Percentiles rank a stretch among this genome's conserved stretches.
Evolutionary conservation across 345 rosid genomes (phyloP).

Genomic region (Geranium rotundifolium): DNA sequence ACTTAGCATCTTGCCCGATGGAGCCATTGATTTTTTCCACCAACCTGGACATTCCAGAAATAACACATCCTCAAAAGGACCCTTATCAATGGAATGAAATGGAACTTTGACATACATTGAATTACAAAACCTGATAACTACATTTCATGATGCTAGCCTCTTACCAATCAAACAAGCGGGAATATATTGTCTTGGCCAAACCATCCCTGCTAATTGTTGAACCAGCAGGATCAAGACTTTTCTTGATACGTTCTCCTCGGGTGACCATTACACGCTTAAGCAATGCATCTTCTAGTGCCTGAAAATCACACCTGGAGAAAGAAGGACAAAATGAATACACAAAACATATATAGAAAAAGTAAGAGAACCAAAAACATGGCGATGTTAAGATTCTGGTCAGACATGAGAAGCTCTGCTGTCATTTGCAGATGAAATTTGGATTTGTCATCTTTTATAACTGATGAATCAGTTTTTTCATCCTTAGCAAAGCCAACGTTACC

Average conservation of each 20-base stretch:
- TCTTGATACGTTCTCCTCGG: constrained; percentile 74
- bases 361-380: constrained; percentile 7
- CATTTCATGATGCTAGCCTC: neutral
- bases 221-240: constrained; percentile 62
- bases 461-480: constrained; percentile 60
- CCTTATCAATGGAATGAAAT: neutral
- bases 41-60: constrained; percentile 44
- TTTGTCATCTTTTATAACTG: constrained; percentile 46
- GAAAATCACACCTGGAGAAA: constrained; percentile 58
- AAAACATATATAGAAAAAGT: constrained; percentile 6
- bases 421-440: constrained; percentile 67
- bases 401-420: constrained; percentile 79
- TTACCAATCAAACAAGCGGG: constrained; percentile 82
- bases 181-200: constrained; percentile 82
- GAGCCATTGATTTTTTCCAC: constrained; percentile 64
- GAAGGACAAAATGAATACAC: constrained; percentile 4
- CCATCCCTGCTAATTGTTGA: constrained; percentile 83
- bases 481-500: constrained; percentile 65
- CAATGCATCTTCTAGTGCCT: constrained; percentile 57
- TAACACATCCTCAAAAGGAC: constrained; percentile 4
- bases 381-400: constrained; percentile 6
- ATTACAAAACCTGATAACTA: neutral
- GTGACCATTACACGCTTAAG: constrained; percentile 74
- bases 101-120: neutral
- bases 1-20: constrained; percentile 64